Base-by-base conservation (phyloP, 139 green algal genomes). In the Monoraphidium neglectum region DNA sequence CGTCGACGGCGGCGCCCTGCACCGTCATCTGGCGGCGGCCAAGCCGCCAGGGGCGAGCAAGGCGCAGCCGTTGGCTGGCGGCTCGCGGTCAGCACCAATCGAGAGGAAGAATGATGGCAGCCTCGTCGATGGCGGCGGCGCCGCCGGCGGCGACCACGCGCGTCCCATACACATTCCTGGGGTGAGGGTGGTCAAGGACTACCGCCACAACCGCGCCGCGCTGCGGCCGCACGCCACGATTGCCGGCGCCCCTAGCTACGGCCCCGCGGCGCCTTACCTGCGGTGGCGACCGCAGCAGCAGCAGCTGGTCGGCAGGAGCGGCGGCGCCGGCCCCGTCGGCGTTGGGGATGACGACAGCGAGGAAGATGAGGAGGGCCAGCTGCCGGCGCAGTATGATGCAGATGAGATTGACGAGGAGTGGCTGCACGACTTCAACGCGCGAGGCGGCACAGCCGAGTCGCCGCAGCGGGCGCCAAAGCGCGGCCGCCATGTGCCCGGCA, bases 321-420 rank as follows among this genome's bases (percentile, higher is more conserved):
- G n/a, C n/a, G n/a, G n/a, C n/a, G n/a, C n/a, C n/a, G n/a, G n/a
- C n/a, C n/a, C n/a, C n/a, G n/a, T n/a, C n/a, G n/a, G n/a, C n/a
- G n/a, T n/a, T n/a, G n/a, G n/a, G n/a, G n/a, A n/a, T n/a, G n/a
- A n/a, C n/a, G n/a, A n/a, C n/a, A n/a, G n/a, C n/a, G n/a, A n/a
- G n/a, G n/a, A n/a, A n/a, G n/a, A n/a, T n/a, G n/a, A 80, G 36
- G 74, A 80, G 26, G 74, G 67, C 26, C 49, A 74, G 12, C 46
- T 56, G 23, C 32, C 13, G 26, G 40, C 74, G 18, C 63, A 80
- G 64, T 80, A 80, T n/a, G 53, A 74, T 47, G 38, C 30, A 2
- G 74, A 80, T 35, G 74, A 80, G 13, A 35, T 68, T 5, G 74
- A 80, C 40, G 36, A 40, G 24, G 51, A 35, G 8, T 74, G 35